phyloP scores from a whole-genome alignment of 1,284 basidiomycete genomes.

The Ganoderma lingzhi region DNA sequence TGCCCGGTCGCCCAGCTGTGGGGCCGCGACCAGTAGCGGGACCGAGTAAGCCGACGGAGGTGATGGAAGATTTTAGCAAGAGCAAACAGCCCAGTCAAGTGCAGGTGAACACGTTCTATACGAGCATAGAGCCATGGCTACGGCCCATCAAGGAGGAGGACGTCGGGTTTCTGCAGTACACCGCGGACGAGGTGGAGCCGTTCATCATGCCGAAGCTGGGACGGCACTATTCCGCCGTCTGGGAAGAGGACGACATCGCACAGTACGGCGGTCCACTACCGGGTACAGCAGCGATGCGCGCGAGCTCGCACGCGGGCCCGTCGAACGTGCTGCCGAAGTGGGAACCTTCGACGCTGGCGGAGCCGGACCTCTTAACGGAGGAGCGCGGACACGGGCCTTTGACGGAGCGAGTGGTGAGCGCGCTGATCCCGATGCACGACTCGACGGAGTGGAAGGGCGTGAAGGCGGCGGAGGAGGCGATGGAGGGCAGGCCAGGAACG shows the following conservation, averaged over 20 bases:
- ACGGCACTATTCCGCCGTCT: conserved; percentile 87
- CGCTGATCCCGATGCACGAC: conserved; percentile 74
- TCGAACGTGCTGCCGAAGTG: conserved; percentile 63
- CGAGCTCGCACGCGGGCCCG: conserved; percentile 40
- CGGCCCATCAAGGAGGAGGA: conserved; percentile 91
- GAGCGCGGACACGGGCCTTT: conserved; percentile 81
- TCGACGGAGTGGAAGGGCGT: conserved; percentile 73
- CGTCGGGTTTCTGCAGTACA: conserved; percentile 87
- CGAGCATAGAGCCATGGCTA: conserved; percentile 87
- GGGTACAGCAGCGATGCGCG: conserved; percentile 46
- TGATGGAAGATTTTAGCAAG: conserved; percentile 88
- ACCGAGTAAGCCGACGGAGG: conserved; percentile 83
- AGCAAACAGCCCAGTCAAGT: conserved; percentile 77
- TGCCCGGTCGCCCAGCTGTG: conserved; percentile 72
- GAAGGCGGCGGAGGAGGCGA: conserved; percentile 82
- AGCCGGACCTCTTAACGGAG: conserved; percentile 69
- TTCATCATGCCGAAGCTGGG: conserved; percentile 90
- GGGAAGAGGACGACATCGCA: conserved; percentile 90
- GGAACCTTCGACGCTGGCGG: conserved; percentile 77
- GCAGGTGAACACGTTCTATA: conserved; percentile 79
- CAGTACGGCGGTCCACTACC: conserved; percentile 54
- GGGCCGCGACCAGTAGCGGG: conserved; percentile 76
- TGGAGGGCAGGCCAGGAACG: conserved; percentile 80
- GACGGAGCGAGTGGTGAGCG: conserved; percentile 83
- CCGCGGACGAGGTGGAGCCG: conserved; percentile 88